A percentile compares a stretch with the other conserved stretches of the same genome.
Evolutionary conservation across 495 filamentous ascomycete genomes (phyloP).

Genomic region (Xylaria palmicola): DNA sequence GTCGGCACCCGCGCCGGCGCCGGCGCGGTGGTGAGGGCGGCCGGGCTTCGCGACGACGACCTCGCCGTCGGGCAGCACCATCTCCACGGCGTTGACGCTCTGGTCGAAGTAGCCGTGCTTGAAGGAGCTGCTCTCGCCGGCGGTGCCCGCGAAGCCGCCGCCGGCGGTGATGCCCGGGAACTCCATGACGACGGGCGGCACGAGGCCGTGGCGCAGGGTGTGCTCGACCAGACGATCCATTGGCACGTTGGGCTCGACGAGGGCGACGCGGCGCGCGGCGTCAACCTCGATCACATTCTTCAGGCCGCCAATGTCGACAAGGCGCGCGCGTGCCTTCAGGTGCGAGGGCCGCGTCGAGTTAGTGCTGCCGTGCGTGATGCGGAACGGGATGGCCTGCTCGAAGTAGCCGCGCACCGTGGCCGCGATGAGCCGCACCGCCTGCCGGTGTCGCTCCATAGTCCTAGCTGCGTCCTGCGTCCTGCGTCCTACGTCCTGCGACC

Average conservation of each 20-base stretch:
- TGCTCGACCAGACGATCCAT: constrained; percentile 60
- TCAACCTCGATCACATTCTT: constrained; percentile 43
- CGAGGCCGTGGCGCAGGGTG: constrained; percentile 51
- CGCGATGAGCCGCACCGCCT: constrained; percentile 48
- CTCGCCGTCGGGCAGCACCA: constrained; percentile 57
- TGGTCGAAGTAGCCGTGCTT: constrained; percentile 59
- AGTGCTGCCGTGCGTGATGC: constrained; percentile 76
- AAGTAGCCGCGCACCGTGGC: constrained; percentile 54
- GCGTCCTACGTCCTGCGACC: too few relatives aligned
- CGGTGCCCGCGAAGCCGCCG: constrained; percentile 61
- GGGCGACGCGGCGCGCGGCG: constrained; percentile 33
- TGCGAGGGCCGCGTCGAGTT: constrained; percentile 63
- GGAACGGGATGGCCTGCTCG: constrained; percentile 59
- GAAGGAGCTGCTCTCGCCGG: constrained; percentile 60
- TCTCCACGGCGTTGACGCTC: constrained; percentile 56
- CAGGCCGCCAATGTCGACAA: constrained; percentile 45
- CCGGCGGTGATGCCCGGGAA: constrained; percentile 66
- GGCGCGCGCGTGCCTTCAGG: constrained; percentile 23
- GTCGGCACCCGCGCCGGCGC: constrained; percentile 32
- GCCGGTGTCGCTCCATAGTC: constrained; percentile 47
- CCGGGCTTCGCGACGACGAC: constrained; percentile 38
- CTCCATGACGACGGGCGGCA: constrained; percentile 60
- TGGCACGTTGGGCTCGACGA: constrained; percentile 65
- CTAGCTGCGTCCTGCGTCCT: constrained; percentile 21
- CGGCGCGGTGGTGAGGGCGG: too few relatives aligned